Evolutionary conservation across 139 green algal species (phyloP).

Genomic region (Tetradesmus lagerheimii): DNA sequence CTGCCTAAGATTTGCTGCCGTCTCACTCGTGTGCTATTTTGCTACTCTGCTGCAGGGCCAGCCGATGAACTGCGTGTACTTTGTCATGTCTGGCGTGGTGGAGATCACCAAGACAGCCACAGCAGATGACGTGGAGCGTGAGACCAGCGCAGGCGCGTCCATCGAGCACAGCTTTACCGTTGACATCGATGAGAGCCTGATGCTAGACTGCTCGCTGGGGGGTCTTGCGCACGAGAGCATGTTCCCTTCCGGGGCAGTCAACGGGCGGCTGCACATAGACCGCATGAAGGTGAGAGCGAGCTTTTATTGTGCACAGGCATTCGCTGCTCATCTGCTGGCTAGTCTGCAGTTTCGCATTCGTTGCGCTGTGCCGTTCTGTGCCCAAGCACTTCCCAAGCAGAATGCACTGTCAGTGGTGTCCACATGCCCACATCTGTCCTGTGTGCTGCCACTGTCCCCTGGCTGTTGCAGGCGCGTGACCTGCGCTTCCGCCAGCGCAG

Average conservation of each 20-base stretch:
- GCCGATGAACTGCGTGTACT: constrained; percentile 63
- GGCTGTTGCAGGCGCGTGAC: constrained; percentile 38
- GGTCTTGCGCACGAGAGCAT: background rate
- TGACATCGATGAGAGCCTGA: constrained; percentile 67
- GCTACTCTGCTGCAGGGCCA: constrained; percentile 47
- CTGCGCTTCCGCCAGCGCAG: constrained; percentile 36
- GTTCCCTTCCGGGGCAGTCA: constrained; percentile 24
- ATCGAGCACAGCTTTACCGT: constrained; percentile 61
- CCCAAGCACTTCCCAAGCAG: too few relatives aligned
- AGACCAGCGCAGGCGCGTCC: background rate
- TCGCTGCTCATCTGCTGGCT: background rate
- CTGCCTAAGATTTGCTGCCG: too few relatives aligned
- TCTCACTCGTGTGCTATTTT: background rate
- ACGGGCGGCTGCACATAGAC: constrained; percentile 66
- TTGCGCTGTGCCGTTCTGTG: too few relatives aligned
- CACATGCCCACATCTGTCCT: too few relatives aligned
- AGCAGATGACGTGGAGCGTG: constrained; percentile 11
- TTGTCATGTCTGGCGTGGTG: constrained; percentile 70
- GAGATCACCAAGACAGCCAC: constrained; percentile 55
- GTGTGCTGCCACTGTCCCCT: background rate
- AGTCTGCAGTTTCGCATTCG: background rate
- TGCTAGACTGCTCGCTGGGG: constrained; percentile 53
- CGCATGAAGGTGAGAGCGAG: constrained; percentile 52
- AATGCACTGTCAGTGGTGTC: too few relatives aligned
- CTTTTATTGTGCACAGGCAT: too few relatives aligned